A percentile compares a stretch with the other conserved stretches of the same genome.
phyloP scores from a whole-genome alignment of 352 stramenopile genomes.

The Phytophthora melonis region DNA sequence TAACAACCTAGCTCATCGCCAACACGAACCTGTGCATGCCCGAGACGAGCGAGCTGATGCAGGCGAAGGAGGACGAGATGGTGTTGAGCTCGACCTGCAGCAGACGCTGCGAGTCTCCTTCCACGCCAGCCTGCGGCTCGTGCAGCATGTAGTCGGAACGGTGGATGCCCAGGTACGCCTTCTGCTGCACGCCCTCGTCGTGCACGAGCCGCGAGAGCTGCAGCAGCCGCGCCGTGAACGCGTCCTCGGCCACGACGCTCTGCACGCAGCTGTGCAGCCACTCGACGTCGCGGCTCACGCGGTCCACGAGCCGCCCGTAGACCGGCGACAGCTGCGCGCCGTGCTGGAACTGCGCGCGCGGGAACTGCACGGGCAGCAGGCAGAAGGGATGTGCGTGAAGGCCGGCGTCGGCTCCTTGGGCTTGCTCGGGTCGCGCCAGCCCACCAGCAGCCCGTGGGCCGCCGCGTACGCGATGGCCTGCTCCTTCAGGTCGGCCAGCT shows the following conservation, averaged over 20 bases:
- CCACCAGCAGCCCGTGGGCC: slow-evolving; percentile 77
- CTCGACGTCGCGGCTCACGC: slow-evolving; percentile 79
- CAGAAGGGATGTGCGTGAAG: slow-evolving; percentile 87
- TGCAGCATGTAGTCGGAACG: slow-evolving; percentile 97
- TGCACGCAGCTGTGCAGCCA: slow-evolving; percentile 82
- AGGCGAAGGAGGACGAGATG: slow-evolving; percentile 98
- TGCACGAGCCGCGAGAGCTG: slow-evolving; percentile 81
- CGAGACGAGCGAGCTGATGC: slow-evolving; percentile 93
- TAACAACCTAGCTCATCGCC: no score
- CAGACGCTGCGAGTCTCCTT: slow-evolving; percentile 68
- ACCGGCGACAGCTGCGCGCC: slow-evolving; percentile 73
- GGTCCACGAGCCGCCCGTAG: slow-evolving; percentile 83
- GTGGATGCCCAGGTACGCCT: slow-evolving; percentile 90
- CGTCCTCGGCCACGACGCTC: slow-evolving; percentile 85
- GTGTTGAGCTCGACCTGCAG: slow-evolving; percentile 99
- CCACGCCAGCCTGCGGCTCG: slow-evolving; percentile 52
- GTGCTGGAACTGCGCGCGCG: slow-evolving; percentile 68
- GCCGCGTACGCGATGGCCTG: slow-evolving; percentile 80
- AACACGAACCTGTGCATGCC: slow-evolving; percentile 83
- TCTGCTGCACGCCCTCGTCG: slow-evolving; percentile 77
- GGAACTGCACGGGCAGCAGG: slow-evolving; percentile 73
- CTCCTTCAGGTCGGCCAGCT: slow-evolving; percentile 68
- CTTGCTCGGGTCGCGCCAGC: slow-evolving; percentile 52
- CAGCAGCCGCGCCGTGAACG: slow-evolving; percentile 86
- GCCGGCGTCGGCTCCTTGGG: slow-evolving; percentile 41